Base-by-base conservation (phyloP, 257 asterid genomes). In the Verbena officinalis region DNA sequence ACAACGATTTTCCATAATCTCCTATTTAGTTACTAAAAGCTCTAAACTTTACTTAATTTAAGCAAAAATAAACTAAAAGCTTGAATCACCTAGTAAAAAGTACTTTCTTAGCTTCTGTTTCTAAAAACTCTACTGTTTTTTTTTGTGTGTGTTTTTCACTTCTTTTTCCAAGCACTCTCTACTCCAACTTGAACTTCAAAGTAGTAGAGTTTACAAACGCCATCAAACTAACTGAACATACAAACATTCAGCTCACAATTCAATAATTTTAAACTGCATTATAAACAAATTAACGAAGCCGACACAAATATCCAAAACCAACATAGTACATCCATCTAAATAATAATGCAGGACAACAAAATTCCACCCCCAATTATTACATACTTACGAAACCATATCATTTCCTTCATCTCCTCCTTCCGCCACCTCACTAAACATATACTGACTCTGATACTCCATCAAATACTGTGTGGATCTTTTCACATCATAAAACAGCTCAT, bases 401-500 rank as follows among this genome's bases (percentile, higher is more conserved):
- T 66, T 74, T 59, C 77, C 71, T 39, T 77, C 87, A 39, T 82
- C 89, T 59, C 92, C 86, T 24, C 71, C 93, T 7, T 64, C 43
- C 4, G 68, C 64, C 44, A 81, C 95, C 76, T 89, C 98, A 55
- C 82, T 89, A 71, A 87, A 92, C 96, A 92, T 89, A 64, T 80
- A 92, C 64, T 92, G 93, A 64, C 90, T 83, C 70, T 92, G 97
- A 71, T 83, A 92, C 67, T 92, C 98, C 97, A 92, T 92, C 77
- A 89, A 75, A 72, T 92, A 89, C 21, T 86, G 97, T 0, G 97
- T 85, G 1, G 97, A 82, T 69, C 96, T 83, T 65, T 94, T 90
- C 75, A 94, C 96, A 27, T 94, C 97, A 39, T 81, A 88, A 71
- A 94, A 94, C 20, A 94, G 82, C 75, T 79, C 94, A 20, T 94